Evolutionary conservation across 768 basidiomycete species (phyloP).

Genomic region (Boletus bicolor): DNA sequence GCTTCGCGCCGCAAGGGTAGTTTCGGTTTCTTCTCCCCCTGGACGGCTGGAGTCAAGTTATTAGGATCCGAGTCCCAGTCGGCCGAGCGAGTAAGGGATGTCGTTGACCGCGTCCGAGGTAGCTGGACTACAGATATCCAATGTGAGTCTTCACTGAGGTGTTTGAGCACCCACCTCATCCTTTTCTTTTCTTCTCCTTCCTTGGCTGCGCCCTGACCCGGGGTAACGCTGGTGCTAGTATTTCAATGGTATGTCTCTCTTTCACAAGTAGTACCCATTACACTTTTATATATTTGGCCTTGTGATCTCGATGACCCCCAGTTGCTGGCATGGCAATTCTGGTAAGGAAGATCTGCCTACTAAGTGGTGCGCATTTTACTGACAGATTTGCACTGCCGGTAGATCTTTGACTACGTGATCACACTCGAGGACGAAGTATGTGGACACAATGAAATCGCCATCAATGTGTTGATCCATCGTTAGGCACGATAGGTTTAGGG

Average conservation of each 20-base stretch:
- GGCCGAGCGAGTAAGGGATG: not conserved
- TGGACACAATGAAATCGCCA: not conserved
- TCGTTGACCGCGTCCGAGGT: not conserved
- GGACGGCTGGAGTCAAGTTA: not conserved
- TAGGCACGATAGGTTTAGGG: conserved; percentile 22
- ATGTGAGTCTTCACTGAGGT: conserved; percentile 3
- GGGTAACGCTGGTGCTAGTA: conserved; percentile 2
- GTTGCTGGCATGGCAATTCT: conserved; percentile 19
- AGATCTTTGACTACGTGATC: conserved; percentile 13
- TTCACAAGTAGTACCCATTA: not conserved
- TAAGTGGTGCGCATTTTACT: not conserved
- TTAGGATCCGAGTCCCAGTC: not conserved
- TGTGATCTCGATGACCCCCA: not conserved
- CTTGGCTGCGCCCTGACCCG: not conserved
- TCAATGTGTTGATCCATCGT: not conserved
- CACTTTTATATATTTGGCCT: not conserved
- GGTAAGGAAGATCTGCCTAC: not conserved
- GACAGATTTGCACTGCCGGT: not conserved
- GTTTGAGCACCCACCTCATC: not conserved
- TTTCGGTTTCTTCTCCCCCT: not conserved
- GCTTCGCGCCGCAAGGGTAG: not conserved
- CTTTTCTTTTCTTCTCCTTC: not conserved
- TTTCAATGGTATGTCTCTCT: conserved; percentile 9
- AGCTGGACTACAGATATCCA: conserved; percentile 14
- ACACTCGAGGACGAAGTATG: conserved; percentile 12